Percentiles rank a stretch among this genome's conserved stretches.
Evolutionary conservation across 1,284 basidiomycete species (phyloP).

Genomic region (Pseudozyma pruni): DNA sequence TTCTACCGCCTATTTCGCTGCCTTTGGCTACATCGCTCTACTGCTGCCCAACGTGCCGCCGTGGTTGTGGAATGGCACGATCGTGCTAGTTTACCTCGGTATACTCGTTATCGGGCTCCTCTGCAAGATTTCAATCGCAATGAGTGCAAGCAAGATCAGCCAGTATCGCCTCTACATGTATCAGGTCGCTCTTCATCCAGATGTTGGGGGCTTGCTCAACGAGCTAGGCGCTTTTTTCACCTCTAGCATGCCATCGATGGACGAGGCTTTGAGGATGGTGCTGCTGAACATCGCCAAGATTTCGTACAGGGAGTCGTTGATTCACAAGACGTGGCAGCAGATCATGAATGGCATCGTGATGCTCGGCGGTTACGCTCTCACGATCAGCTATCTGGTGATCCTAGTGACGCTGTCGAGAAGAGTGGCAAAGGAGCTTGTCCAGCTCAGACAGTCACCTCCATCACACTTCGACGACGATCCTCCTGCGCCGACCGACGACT

Average conservation of each 20-base stretch:
- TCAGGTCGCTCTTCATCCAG: background rate
- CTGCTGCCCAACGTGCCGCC: constrained; percentile 22
- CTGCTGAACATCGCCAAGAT: constrained; percentile 2
- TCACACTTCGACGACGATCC: background rate
- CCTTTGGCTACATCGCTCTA: constrained; percentile 36
- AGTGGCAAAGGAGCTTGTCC: constrained; percentile 18
- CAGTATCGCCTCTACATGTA: background rate
- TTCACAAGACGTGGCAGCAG: constrained; percentile 8
- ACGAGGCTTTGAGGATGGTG: background rate
- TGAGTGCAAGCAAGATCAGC: constrained; percentile 2
- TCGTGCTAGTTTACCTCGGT: background rate
- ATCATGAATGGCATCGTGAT: constrained; percentile 8
- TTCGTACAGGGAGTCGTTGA: constrained; percentile 3
- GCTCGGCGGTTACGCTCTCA: constrained; percentile 1
- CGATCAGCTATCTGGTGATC: constrained; percentile 6
- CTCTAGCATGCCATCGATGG: background rate
- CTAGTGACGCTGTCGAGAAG: constrained; percentile 9
- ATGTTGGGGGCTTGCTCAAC: too few species aligned
- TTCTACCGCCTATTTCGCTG: constrained; percentile 24
- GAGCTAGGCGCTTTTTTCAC: background rate
- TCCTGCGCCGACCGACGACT: background rate
- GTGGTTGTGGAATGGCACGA: constrained; percentile 22
- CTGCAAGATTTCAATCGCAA: background rate
- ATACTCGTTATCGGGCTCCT: background rate
- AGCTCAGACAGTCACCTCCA: constrained; percentile 6